Conservation (phyloP, 148 eudicot genomes). For the Persicaria maculosa region DNA sequence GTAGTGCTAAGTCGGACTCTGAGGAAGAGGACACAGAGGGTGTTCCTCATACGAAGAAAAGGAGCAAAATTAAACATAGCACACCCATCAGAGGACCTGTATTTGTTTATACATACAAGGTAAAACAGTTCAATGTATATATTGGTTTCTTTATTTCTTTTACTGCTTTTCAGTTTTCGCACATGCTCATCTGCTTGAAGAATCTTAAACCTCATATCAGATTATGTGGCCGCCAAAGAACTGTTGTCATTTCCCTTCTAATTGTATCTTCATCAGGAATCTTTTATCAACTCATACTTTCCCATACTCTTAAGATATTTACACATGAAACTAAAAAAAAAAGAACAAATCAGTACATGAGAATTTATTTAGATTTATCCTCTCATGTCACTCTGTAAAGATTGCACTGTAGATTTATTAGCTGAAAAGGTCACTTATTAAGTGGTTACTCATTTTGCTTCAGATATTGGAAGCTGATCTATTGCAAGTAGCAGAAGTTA, state of each 20-base stretch:
- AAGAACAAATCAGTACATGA: neutral
- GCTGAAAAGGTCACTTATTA: neutral
- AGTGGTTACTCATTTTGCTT: conserved; percentile 10
- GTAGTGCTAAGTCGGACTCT: conserved; percentile 24
- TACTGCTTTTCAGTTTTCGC: neutral
- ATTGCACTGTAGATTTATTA: neutral
- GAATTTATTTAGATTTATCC: neutral
- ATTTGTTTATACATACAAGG: conserved; percentile 80
- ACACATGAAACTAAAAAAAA: neutral
- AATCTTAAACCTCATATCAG: no score
- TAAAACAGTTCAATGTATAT: conserved; percentile 16
- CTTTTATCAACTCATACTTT: neutral
- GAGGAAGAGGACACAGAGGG: conserved; percentile 32
- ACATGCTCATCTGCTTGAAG: neutral
- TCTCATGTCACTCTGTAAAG: neutral
- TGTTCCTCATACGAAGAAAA: conserved; percentile 24
- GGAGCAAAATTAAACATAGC: conserved; percentile 18
- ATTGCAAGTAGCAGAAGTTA: conserved; percentile 71
- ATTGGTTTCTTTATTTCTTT: neutral
- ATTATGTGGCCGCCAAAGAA: no score
- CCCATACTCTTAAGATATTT: neutral
- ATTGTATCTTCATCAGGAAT: neutral
- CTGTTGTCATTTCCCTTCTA: no score
- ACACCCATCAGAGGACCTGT: conserved; percentile 39
- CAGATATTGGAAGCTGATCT: conserved; percentile 87